Percentiles rank a stretch among this genome's conserved stretches.
These are phyloP conservation scores for Phytomonas sp. DNA, from an alignment of 208 protist genomes.

Conservation along the genomic window DNA sequence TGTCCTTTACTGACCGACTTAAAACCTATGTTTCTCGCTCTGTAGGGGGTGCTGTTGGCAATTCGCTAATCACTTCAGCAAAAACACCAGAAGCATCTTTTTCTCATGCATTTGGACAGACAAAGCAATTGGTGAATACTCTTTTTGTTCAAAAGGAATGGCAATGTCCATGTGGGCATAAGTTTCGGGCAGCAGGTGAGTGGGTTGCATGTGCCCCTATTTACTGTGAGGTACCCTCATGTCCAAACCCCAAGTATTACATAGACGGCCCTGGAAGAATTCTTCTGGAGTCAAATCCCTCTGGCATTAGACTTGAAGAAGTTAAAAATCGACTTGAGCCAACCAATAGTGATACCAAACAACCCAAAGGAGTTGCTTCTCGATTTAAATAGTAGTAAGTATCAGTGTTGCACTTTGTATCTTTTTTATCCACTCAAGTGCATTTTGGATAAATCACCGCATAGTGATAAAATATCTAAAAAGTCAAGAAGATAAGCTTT, in stretches of 20 bases:
- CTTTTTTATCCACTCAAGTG: neutral
- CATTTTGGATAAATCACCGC: neutral
- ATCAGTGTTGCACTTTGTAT: neutral
- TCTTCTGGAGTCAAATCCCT: slow-evolving; percentile 76
- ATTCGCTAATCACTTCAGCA: slow-evolving; percentile 32
- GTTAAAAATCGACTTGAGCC: slow-evolving; percentile 16
- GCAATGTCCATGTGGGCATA: slow-evolving; percentile 87
- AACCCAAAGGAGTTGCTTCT: slow-evolving; percentile 41
- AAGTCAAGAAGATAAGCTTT: neutral
- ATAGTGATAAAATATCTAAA: neutral
- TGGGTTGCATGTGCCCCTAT: slow-evolving; percentile 79
- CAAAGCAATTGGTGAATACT: slow-evolving; percentile 49
- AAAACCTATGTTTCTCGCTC: slow-evolving; percentile 67
- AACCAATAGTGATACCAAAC: neutral
- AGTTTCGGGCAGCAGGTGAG: slow-evolving; percentile 74
- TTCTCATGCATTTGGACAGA: slow-evolving; percentile 40
- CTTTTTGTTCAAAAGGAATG: slow-evolving; percentile 78
- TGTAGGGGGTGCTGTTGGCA: slow-evolving; percentile 30
- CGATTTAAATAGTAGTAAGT: slow-evolving; percentile 34
- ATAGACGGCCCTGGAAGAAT: slow-evolving; percentile 75
- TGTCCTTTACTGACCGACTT: slow-evolving; percentile 63
- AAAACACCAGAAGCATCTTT: slow-evolving; percentile 36
- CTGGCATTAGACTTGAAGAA: slow-evolving; percentile 70
- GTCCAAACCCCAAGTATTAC: slow-evolving; percentile 87
- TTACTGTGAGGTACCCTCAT: slow-evolving; percentile 84